phyloP scores from a whole-genome alignment of 306 rosid species.

The Sesbania bispinosa region DNA sequence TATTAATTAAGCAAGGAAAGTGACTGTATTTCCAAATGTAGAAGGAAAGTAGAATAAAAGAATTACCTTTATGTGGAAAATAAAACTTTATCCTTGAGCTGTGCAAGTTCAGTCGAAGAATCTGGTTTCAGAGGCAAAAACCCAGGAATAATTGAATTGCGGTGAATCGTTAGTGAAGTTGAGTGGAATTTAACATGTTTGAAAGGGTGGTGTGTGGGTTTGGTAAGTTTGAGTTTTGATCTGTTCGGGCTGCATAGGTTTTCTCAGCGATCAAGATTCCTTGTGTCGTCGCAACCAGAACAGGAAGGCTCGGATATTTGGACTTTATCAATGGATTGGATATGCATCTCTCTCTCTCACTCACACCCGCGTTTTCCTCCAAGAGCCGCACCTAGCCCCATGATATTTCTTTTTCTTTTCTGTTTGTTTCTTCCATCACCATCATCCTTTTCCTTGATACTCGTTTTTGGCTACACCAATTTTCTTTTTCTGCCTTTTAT shows the following conservation, averaged over 20 bases:
- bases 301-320: conserved; percentile 21
- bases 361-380: conserved; percentile 38
- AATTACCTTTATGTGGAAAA: conserved; percentile 26
- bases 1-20: background rate
- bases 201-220: background rate
- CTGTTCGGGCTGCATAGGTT: conserved; percentile 20
- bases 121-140: background rate
- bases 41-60: conserved; percentile 1
- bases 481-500: background rate
- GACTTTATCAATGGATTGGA: conserved; percentile 13
- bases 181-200: background rate
- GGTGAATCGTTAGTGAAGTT: too few relatives aligned
- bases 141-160: too few relatives aligned
- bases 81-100: background rate
- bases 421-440: conserved; percentile 22
- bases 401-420: background rate
- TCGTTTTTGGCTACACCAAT: background rate
- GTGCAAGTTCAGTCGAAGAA: background rate
- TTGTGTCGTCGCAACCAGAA: conserved; percentile 39
- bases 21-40: conserved; percentile 8
- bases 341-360: conserved; percentile 16
- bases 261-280: conserved; percentile 45
- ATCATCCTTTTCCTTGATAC: conserved; percentile 3
- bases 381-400: background rate
- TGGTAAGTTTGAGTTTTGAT: background rate